phyloP scores from a whole-genome alignment of 2,329 filamentous ascomycete species.

The Hypomyces rosellus region DNA sequence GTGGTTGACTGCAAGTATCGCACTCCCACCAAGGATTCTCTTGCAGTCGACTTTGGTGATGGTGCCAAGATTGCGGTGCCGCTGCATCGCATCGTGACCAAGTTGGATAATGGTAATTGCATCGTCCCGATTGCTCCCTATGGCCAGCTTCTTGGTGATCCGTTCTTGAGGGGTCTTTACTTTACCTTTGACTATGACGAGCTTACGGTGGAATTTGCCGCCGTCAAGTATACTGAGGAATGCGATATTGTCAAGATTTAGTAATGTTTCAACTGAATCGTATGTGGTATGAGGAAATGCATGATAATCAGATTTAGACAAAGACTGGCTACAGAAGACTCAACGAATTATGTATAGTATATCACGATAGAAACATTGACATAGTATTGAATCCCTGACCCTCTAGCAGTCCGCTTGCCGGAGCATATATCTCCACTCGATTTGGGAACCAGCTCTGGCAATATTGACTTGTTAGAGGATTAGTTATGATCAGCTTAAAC shows the following conservation, averaged over 20 bases:
- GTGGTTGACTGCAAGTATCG: conserved; percentile 12
- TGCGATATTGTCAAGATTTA: conserved; percentile 11
- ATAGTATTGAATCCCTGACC: no score
- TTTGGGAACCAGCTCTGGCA: no score
- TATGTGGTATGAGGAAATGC: neutral
- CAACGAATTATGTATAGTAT: no score
- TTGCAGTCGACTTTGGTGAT: conserved; percentile 4
- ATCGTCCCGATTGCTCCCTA: conserved; percentile 2
- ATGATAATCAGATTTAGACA: no score
- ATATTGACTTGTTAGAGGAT: no score
- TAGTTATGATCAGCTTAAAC: no score
- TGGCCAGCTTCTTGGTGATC: conserved; percentile 3
- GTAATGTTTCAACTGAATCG: neutral
- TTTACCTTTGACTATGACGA: conserved; percentile 13
- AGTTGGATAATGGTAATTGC: conserved; percentile 7
- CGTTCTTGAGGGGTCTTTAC: conserved; percentile 9
- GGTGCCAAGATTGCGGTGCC: conserved; percentile 8
- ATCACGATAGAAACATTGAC: no score
- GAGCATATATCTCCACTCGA: no score
- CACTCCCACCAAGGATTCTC: neutral
- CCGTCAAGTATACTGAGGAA: conserved; percentile 10
- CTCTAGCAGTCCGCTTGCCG: no score
- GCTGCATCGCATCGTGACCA: conserved; percentile 3
- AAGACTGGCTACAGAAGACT: no score
- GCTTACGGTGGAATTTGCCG: conserved; percentile 10